Conservation (phyloP, 2,329 filamentous ascomycete species). For the Fusarium sp. region DNA sequence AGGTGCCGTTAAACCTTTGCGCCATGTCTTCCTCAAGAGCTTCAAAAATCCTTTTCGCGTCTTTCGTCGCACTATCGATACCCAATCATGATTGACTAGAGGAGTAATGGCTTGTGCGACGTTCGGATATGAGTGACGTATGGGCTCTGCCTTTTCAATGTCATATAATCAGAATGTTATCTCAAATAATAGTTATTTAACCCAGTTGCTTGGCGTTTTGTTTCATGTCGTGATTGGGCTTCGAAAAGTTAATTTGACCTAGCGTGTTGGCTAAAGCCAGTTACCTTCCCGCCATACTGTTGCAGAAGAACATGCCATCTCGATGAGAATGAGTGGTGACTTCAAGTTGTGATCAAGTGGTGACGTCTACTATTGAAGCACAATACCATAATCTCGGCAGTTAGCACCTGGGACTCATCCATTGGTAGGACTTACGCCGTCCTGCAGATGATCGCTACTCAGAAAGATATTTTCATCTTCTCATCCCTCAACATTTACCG, state of each 20-base stretch:
- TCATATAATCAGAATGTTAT: neutral
- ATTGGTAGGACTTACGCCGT: neutral
- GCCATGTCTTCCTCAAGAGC: neutral
- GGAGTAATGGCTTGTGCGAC: neutral
- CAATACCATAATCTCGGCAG: slow-evolving; percentile 4
- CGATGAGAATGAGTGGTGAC: too few relatives aligned
- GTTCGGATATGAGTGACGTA: neutral
- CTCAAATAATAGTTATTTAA: neutral
- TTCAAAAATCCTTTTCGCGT: slow-evolving; percentile 8
- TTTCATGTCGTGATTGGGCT: neutral
- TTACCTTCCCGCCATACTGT: neutral
- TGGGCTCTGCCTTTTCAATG: neutral
- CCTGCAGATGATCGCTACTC: neutral
- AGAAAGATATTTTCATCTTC: slow-evolving; percentile 10
- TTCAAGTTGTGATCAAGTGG: too few relatives aligned
- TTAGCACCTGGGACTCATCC: slow-evolving; percentile 19
- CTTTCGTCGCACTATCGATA: slow-evolving; percentile 34
- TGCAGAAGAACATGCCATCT: too few relatives aligned
- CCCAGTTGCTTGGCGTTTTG: neutral
- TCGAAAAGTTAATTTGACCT: too few relatives aligned
- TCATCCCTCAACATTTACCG: slow-evolving; percentile 8
- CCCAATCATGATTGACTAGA: slow-evolving; percentile 21
- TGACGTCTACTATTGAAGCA: too few relatives aligned
- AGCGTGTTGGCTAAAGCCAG: neutral
- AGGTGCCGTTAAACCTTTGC: neutral